Evolutionary conservation across 257 asterid species (phyloP), one percentile per base, ranked within the genome.

Genomic region (Salvia miltiorrhiza): DNA sequence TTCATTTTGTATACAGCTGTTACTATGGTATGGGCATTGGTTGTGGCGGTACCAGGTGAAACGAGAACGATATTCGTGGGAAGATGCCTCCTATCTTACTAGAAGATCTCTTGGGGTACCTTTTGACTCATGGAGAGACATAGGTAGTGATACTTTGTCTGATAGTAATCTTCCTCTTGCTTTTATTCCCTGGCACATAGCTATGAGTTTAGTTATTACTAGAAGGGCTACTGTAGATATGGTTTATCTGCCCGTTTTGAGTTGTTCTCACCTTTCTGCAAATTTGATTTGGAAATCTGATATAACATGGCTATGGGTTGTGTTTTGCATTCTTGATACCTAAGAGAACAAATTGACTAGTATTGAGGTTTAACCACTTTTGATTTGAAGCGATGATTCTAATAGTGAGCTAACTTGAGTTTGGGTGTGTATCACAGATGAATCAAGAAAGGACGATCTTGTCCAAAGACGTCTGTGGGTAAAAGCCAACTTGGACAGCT

Each of bases 81-180:
- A 85, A 78, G 98, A 92, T 83, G 97, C 97, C 28, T 81, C 97
- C 63, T 81, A 88, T 78, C 77, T 92, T 64, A 92, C 98, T 17
- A 84, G 81, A 81, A 72, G 86, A 71, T 80, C 98, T 61, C 84
- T 90, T 52, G 84, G 96, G 49, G 73, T 73, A 53, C 81, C 91
- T 74, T 41, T 49, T 73, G 91, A 88, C 59, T 85, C 95, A n/a
- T 92, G 98, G 98, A 78, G 65, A 54, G 63, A 61, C 77, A 50
- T 88, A 66, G 98, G 98, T 89, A 85, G 59, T 44, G 58, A 65
- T 30, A 67, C 23, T 24, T 52, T 37, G 39, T 74, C 45, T 48
- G 1, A 41, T 21, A 24, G 21, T 28, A 43, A 45, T 78, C 64
- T 32, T 72, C 44, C 37, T 65, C 11, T 13, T n/a, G 37, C 12